A percentile compares a stretch with the other conserved stretches of the same genome.
phyloP scores from a whole-genome alignment of 495 filamentous ascomycete species.

The Aspergillus egyptiacus region DNA sequence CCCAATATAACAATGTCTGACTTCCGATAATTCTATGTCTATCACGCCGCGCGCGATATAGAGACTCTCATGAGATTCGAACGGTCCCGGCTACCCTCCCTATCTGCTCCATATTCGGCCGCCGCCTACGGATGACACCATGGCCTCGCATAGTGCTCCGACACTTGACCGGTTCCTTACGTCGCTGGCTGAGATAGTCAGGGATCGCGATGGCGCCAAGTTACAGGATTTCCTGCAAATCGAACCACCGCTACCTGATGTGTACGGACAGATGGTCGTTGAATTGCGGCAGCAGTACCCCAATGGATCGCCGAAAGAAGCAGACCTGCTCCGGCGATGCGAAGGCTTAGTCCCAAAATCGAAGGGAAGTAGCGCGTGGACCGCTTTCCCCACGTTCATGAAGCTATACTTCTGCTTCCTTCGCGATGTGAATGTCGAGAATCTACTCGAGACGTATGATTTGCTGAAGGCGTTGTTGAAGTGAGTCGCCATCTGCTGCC shows the following conservation, averaged over 20 bases:
- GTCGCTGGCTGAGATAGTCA: conserved; percentile 48
- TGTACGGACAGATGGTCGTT: conserved; percentile 60
- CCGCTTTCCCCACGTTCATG: conserved; percentile 68
- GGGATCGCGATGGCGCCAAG: conserved; percentile 46
- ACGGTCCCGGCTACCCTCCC: not conserved
- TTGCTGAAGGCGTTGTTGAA: conserved; percentile 64
- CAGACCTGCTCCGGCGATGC: conserved; percentile 54
- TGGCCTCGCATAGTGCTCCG: conserved; percentile 31
- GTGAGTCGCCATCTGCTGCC: conserved; percentile 39
- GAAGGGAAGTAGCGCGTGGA: conserved; percentile 63
- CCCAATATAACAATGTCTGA: not conserved
- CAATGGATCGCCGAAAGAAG: conserved; percentile 39
- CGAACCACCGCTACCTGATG: conserved; percentile 57
- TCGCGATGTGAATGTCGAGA: conserved; percentile 67
- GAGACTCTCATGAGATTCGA: not conserved
- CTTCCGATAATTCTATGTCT: not conserved
- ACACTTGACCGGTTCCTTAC: conserved; percentile 52
- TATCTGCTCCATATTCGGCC: not conserved
- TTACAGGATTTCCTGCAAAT: conserved; percentile 55
- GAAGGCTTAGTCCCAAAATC: conserved; percentile 50
- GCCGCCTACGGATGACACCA: conserved; percentile 12
- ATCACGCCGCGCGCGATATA: not conserved
- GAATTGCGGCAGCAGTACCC: conserved; percentile 58
- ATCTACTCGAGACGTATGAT: conserved; percentile 69
- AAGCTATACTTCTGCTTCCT: conserved; percentile 73